These are phyloP conservation scores for Aspergillus steynii DNA, from an alignment of 495 filamentous ascomycete genomes.

Conservation along the genomic window DNA sequence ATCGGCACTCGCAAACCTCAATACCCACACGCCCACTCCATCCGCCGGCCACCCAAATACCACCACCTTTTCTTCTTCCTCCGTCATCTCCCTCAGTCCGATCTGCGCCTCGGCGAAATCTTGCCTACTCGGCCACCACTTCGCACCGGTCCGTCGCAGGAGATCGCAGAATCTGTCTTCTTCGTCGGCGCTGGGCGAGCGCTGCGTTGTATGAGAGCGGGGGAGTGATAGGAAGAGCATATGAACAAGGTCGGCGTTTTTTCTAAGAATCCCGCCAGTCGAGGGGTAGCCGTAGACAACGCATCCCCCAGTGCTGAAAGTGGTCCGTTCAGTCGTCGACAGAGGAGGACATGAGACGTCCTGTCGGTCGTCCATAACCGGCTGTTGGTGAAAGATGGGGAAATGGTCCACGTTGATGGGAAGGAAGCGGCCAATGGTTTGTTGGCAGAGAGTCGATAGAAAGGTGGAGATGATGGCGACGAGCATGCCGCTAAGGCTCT, in stretches of 20 bases:
- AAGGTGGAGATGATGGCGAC: too few species aligned
- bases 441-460: too few species aligned
- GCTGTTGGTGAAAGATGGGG: too few species aligned
- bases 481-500: not conserved
- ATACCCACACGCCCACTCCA: not conserved
- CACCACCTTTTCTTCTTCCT: not conserved
- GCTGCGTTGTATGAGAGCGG: not conserved
- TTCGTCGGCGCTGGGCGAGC: not conserved
- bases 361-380: too few species aligned
- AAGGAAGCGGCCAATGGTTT: too few species aligned
- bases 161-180: not conserved
- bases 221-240: not conserved
- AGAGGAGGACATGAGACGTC: too few species aligned
- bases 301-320: conserved; percentile 6
- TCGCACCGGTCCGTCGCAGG: not conserved
- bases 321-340: too few species aligned
- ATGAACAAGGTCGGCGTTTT: not conserved
- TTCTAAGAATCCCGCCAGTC: not conserved
- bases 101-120: not conserved
- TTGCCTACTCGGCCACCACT: not conserved
- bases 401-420: too few species aligned
- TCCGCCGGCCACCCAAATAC: not conserved
- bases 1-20: conserved; percentile 2
- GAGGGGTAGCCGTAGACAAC: conserved; percentile 20
- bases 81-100: not conserved